Conservation (phyloP, 495 filamentous ascomycete genomes). For the Daldinia decipiens region DNA sequence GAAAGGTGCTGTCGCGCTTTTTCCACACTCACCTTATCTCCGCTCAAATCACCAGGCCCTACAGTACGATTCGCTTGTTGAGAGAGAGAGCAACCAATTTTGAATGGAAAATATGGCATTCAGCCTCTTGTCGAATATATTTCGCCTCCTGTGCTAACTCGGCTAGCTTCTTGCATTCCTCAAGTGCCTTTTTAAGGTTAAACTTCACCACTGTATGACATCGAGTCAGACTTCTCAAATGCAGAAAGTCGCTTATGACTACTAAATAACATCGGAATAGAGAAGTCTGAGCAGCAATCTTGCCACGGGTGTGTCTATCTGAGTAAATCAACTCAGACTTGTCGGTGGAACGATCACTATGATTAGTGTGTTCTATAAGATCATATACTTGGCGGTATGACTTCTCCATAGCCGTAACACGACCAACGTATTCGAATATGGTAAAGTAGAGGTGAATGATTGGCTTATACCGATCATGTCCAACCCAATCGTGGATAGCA, state of each 20-base stretch:
- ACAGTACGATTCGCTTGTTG: neutral
- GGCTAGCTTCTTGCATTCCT: constrained; percentile 41
- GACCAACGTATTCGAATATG: constrained; percentile 51
- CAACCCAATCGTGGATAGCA: constrained; percentile 13
- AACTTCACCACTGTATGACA: constrained; percentile 32
- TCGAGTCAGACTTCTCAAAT: constrained; percentile 29
- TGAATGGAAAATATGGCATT: constrained; percentile 40
- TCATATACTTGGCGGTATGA: neutral
- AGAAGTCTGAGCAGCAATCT: constrained; percentile 38
- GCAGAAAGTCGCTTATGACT: constrained; percentile 61
- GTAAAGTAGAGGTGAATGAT: constrained; percentile 51
- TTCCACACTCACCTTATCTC: neutral
- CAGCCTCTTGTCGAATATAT: constrained; percentile 33
- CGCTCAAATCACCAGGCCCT: neutral
- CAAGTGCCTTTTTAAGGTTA: constrained; percentile 43
- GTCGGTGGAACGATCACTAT: neutral
- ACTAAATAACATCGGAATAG: constrained; percentile 61
- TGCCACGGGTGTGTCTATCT: neutral
- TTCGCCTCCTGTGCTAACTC: constrained; percentile 19
- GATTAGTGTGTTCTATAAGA: neutral
- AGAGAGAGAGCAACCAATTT: constrained; percentile 17
- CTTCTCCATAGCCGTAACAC: constrained; percentile 37
- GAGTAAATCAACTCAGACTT: neutral
- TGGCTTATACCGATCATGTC: constrained; percentile 7
- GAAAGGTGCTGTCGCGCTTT: constrained; percentile 9